Conservation (phyloP, 331 rosid species). For the Quercus phellos region DNA sequence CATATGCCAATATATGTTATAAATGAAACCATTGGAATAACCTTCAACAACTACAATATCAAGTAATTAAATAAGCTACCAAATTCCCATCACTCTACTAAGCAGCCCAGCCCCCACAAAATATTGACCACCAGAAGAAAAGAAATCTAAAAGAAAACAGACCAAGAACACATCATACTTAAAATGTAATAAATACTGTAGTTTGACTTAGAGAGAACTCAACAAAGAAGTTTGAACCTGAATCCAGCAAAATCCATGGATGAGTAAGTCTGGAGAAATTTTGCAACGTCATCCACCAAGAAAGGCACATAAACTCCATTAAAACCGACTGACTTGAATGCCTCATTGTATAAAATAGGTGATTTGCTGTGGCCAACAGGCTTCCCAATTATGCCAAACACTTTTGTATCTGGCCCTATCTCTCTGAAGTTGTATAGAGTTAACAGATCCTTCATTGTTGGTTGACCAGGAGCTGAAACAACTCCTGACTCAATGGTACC, state of each 20-base stretch:
- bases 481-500: conserved; percentile 71
- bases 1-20: background rate
- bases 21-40: background rate
- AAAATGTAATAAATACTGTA: conserved; percentile 12
- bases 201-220: background rate
- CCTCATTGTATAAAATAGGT: conserved; percentile 61
- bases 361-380: conserved; percentile 95
- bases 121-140: conserved; percentile 15
- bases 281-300: conserved; percentile 76
- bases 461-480: conserved; percentile 97
- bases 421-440: conserved; percentile 65
- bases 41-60: background rate
- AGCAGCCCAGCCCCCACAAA: conserved; percentile 1
- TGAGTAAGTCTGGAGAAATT: conserved; percentile 68
- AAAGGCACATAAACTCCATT: conserved; percentile 69
- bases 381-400: conserved; percentile 82
- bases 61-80: background rate
- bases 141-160: conserved; percentile 9
- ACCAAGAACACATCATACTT: conserved; percentile 8
- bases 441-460: conserved; percentile 70
- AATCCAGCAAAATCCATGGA: conserved; percentile 80
- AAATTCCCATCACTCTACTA: background rate
- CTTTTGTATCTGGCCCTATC: conserved; percentile 71
- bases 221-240: conserved; percentile 57
- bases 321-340: conserved; percentile 71